Base-by-base conservation (phyloP, 1,139 yeast genomes). In the Hemisphaericaspora lyxosophila region DNA sequence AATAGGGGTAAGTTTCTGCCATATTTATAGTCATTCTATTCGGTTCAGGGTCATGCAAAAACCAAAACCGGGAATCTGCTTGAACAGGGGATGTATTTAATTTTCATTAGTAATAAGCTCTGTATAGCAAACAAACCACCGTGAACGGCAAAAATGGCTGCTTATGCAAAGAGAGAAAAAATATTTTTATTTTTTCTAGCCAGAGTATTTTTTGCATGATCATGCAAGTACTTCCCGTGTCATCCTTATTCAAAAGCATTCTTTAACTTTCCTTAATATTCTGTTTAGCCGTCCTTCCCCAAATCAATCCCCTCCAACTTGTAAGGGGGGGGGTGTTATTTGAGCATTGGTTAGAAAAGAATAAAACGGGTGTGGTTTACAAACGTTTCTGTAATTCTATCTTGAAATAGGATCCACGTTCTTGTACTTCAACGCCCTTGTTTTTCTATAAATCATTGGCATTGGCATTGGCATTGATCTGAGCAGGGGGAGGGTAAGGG, bases 1-100 rank as follows among this genome's bases (percentile, higher is more conserved):
- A 37, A 37, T 37, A 37, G 40, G 40, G 40, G 40, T 37, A 37
- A 17, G 17, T n/a, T 24, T 12, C 19, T 27, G 26, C 31, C 31
- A 31, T 36, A 36, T 36, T 36, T 36, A 36, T 36, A 36, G 20
- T 19, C 14, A 14, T 26, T 22, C 13, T 23, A 13, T 16, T n/a
- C 12, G 7, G 12, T 13, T 25, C 12, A 24, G 9, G 26, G n/a
- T 24, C 26, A 24, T n/a, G 26, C 9, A 24, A 9, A 24, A 11
- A n/a, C n/a, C 26, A 6, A 4, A 19, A 19, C n/a, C n/a, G n/a
- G n/a, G n/a, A n/a, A n/a, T n/a, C n/a, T 7, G 5, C 9, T 12
- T 8, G 3, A 30, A 20, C 17, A 15, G 17, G 23, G 23, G 23
- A 20, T 20, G 23, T 8, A 20, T 11, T 20, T 20, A 20, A 20